phyloP scores from a whole-genome alignment of 495 filamentous ascomycete species.

The Pyrenula aspistea region DNA sequence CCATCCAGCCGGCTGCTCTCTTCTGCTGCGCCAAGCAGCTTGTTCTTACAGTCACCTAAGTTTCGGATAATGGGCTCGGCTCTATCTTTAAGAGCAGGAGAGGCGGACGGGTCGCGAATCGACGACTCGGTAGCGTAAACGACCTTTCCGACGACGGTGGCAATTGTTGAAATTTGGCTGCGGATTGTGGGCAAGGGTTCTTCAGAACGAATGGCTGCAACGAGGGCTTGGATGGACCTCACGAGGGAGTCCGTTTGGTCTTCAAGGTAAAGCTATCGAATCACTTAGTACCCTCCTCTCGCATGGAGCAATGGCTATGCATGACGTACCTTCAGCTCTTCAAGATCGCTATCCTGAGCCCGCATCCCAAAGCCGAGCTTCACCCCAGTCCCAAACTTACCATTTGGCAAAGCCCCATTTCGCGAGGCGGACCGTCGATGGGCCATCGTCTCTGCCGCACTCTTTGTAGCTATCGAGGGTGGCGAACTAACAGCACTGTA shows the following conservation, averaged over 20 bases:
- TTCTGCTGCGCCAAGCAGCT: constrained; percentile 54
- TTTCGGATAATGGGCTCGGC: constrained; percentile 49
- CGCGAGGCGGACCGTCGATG: constrained; percentile 5
- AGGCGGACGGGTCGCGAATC: constrained; percentile 29
- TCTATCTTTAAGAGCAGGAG: constrained; percentile 37
- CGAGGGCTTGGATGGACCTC: constrained; percentile 70
- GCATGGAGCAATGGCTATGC: neutral
- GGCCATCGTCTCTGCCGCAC: constrained; percentile 3
- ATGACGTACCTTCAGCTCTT: constrained; percentile 55
- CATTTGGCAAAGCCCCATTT: constrained; percentile 18
- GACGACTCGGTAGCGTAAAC: constrained; percentile 51
- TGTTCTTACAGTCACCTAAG: constrained; percentile 50
- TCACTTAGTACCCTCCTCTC: neutral
- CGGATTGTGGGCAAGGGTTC: constrained; percentile 53
- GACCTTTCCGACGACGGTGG: constrained; percentile 56
- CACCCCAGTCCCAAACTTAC: constrained; percentile 9
- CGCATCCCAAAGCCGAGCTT: constrained; percentile 25
- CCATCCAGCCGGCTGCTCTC: constrained; percentile 45
- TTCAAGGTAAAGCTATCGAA: constrained; percentile 60
- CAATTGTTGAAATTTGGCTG: constrained; percentile 60
- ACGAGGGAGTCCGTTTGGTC: constrained; percentile 73
- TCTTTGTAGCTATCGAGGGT: constrained; percentile 9
- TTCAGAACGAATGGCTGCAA: constrained; percentile 64
- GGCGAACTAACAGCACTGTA: constrained; percentile 44
- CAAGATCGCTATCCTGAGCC: constrained; percentile 43